A percentile compares a stretch with the other conserved stretches of the same genome.
Conservation (phyloP, 768 basidiomycete species). For the Crucibulum laeve region DNA sequence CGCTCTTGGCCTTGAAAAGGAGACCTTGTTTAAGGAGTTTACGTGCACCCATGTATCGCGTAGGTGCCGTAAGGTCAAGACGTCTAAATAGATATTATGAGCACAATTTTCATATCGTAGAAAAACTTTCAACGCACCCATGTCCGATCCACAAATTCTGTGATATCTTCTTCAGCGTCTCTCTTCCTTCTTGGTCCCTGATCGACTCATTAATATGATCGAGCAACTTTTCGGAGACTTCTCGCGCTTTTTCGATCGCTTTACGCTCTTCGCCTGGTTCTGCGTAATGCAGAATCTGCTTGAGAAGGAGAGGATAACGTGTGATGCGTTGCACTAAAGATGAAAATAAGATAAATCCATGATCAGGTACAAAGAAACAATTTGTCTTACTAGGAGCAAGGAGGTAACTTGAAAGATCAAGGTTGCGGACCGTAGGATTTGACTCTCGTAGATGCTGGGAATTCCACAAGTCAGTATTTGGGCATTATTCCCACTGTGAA, state of each 20-base stretch:
- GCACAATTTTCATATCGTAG: conserved; percentile 1
- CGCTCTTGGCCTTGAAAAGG: conserved; percentile 79
- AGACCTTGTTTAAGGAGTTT: conserved; percentile 75
- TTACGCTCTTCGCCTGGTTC: conserved; percentile 58
- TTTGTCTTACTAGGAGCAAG: conserved; percentile 76
- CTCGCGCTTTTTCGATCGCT: conserved; percentile 49
- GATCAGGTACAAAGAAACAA: background rate
- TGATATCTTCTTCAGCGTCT: conserved; percentile 71
- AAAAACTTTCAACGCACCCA: conserved; percentile 38
- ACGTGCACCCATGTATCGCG: conserved; percentile 79
- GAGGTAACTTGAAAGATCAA: conserved; percentile 89
- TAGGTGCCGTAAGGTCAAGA: conserved; percentile 88
- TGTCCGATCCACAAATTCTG: conserved; percentile 85
- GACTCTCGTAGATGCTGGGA: conserved; percentile 34
- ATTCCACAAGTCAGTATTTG: background rate
- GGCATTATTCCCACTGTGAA: too few relatives aligned
- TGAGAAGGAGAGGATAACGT: conserved; percentile 86
- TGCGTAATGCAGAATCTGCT: conserved; percentile 81
- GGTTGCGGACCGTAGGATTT: conserved; percentile 71
- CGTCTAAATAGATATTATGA: conserved; percentile 35
- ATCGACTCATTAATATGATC: conserved; percentile 86
- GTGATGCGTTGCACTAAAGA: conserved; percentile 89
- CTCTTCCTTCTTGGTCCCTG: conserved; percentile 74
- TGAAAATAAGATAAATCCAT: background rate
- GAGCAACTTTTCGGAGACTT: conserved; percentile 69